Evolutionary conservation across 148 eudicot genomes (phyloP), one percentile per base, ranked within the genome.

Genomic region (Silene uniflora): DNA sequence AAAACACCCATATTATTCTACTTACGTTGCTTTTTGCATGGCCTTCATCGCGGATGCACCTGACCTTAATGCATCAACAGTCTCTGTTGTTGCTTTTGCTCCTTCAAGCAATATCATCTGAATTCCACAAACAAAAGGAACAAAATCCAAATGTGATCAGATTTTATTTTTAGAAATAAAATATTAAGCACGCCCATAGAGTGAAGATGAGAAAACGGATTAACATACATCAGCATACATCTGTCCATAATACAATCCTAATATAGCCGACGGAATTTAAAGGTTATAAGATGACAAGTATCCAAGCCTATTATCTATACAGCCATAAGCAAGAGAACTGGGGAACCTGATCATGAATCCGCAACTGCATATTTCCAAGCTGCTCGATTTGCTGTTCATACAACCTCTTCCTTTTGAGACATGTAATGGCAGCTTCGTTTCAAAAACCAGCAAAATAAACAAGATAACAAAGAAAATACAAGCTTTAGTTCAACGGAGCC

Each of bases 41-140:
- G 93, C 88, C 76, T 93, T 90, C 98, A 93, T 93, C 78, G 98
- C 93, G 61, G 91, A 76, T 71, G 98, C 98, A 76, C 98, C 98
- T 25, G 93, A 90, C 84, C 98, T 86, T 84, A 93, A 82, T 72
- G 98, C 98, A 89, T 88, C 93, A 62, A 93, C 98, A 71, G 98
- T 93, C 73, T 90, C 98, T 19, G 96, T 91, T 62, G 96, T 93
- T 42, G 98, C 98, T 84, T 89, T 93, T 86, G 98, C 93, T 56
- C 98, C 96, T 84, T 93, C 97, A 69, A 92, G 86, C 89, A 92
- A 63, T 71, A 92, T 92, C 93, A 92, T 90, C 97, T 92, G 83
- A 69, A 60, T 73, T 29, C 9, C 71, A 74, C 64, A n/a, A 64
- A 42, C 47, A 62, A 8, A 39, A 69, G 21, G 65, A 65, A 52